These are phyloP conservation scores for Dictyostelium capitatum DNA, from an alignment of 78 protist genomes.

Conservation along the genomic window DNA sequence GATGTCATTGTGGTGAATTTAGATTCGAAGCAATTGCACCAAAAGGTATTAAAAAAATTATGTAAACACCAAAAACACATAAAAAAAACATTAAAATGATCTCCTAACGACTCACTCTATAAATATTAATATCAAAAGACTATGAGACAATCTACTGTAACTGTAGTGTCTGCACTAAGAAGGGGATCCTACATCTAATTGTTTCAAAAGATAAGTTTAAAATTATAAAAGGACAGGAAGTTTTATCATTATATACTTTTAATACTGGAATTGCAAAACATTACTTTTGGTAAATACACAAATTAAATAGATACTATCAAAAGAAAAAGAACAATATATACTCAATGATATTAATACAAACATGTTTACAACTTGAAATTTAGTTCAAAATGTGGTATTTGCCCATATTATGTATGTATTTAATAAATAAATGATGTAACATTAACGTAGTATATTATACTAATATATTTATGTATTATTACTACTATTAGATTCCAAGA, in stretches of 20 bases:
- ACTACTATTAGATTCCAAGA: constrained; percentile 34
- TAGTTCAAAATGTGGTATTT: constrained; percentile 48
- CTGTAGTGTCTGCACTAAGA: constrained; percentile 42
- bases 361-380: neutral
- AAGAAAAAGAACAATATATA: too few relatives aligned
- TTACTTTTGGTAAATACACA: constrained; percentile 30
- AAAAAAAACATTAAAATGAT: too few relatives aligned
- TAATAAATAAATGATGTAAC: neutral
- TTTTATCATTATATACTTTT: constrained; percentile 64
- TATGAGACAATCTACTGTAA: constrained; percentile 33
- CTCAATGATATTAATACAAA: neutral
- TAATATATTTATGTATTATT: neutral
- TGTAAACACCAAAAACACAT: too few relatives aligned
- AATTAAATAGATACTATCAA: neutral
- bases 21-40: constrained; percentile 12
- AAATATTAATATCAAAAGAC: too few relatives aligned
- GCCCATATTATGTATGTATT: constrained; percentile 48
- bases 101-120: too few relatives aligned
- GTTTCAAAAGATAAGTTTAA: constrained; percentile 22
- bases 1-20: constrained; percentile 68
- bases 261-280: constrained; percentile 69
- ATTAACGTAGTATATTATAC: neutral
- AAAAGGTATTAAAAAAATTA: too few relatives aligned
- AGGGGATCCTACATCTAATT: constrained; percentile 42
- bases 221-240: constrained; percentile 21